phyloP scores from a whole-genome alignment of 148 eudicot species.

The Heliamphora exappendiculata region DNA sequence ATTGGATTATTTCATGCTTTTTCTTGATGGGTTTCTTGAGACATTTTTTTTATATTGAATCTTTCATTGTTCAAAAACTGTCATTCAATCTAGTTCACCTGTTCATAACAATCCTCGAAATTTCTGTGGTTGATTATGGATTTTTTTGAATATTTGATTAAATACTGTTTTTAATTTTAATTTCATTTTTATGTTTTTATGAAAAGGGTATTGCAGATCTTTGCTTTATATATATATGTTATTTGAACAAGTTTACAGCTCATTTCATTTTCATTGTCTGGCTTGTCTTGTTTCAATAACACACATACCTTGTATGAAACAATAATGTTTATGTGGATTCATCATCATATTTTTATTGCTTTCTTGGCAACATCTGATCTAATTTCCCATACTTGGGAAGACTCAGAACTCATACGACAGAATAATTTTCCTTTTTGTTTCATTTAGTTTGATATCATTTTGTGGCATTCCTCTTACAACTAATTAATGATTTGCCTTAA shows the following conservation, averaged over 20 bases:
- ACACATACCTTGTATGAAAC: neutral
- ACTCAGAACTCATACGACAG: neutral
- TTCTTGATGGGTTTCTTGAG: neutral
- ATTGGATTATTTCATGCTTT: neutral
- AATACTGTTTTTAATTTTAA: neutral
- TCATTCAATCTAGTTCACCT: neutral
- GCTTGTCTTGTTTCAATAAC: conserved; percentile 11
- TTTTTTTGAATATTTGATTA: neutral
- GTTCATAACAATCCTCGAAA: neutral
- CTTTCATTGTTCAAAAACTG: neutral
- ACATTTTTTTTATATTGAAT: neutral
- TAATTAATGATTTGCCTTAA: conserved; percentile 1
- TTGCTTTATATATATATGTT: neutral
- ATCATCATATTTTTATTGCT: conserved; percentile 1
- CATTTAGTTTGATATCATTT: neutral
- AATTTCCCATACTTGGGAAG: neutral
- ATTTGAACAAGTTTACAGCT: conserved; percentile 6
- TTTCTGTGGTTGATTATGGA: neutral
- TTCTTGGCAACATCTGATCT: neutral
- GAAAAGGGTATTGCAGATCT: conserved; percentile 3
- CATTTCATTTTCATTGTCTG: neutral
- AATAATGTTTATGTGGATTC: neutral
- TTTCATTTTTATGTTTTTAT: neutral
- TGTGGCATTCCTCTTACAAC: conserved; percentile 10
- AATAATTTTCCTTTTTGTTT: neutral